Conservation (phyloP, 1,139 yeast species). For the Yamadazyma diddensiae region DNA sequence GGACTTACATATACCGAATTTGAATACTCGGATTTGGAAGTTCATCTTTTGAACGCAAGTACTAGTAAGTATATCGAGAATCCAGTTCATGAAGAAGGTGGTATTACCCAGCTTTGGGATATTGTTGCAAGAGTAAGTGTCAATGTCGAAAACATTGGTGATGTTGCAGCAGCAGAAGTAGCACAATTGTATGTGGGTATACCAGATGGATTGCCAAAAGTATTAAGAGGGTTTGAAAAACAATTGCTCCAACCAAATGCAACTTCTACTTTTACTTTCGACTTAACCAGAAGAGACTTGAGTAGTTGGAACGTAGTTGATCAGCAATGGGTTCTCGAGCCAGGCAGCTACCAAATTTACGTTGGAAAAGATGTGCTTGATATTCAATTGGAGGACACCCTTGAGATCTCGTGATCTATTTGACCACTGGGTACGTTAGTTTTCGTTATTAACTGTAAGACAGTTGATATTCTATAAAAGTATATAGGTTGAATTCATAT, state of each 20-base stretch:
- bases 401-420: too few relatives aligned
- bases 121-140: slow-evolving; percentile 1
- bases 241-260: slow-evolving; percentile 9
- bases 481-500: too few relatives aligned
- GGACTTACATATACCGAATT: slow-evolving; percentile 4
- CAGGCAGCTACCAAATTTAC: slow-evolving; percentile 15
- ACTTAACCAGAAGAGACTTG: slow-evolving; percentile 15
- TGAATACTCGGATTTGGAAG: slow-evolving; percentile 2
- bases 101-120: slow-evolving; percentile 2
- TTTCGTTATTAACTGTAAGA: too few relatives aligned
- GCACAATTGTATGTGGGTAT: slow-evolving; percentile 3
- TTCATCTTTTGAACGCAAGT: neutral
- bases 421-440: too few relatives aligned
- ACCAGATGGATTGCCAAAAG: slow-evolving; percentile 13
- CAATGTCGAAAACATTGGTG: slow-evolving; percentile 1
- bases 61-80: neutral
- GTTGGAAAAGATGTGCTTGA: slow-evolving; percentile 9
- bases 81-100: slow-evolving; percentile 25
- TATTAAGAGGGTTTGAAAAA: slow-evolving; percentile 17
- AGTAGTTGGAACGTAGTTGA: slow-evolving; percentile 15
- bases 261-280: slow-evolving; percentile 11
- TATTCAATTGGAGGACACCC: slow-evolving; percentile 8
- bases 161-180: slow-evolving; percentile 4
- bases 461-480: too few relatives aligned
- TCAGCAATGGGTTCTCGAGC: slow-evolving; percentile 18